phyloP scores from a whole-genome alignment of 2,329 filamentous ascomycete species.

The Colletotrichum navitas region DNA sequence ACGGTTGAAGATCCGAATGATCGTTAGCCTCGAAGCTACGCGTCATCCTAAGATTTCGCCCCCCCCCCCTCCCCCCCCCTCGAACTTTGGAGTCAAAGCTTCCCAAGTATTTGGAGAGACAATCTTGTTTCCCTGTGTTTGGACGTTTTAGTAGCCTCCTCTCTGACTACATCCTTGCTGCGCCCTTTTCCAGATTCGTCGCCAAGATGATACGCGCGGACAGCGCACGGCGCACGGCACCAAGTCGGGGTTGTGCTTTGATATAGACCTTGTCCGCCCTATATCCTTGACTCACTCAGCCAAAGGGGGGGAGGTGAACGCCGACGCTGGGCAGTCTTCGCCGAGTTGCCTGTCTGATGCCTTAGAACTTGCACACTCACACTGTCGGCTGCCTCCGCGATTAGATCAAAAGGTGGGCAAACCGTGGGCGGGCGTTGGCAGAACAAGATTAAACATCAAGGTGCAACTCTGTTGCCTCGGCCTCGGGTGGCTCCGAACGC shows the following conservation, averaged over 20 bases:
- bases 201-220: constrained; percentile 19
- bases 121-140: constrained; percentile 10
- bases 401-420: background rate
- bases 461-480: constrained; percentile 35
- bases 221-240: constrained; percentile 19
- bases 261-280: background rate
- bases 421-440: constrained; percentile 4
- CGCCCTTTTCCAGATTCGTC: background rate
- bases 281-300: constrained; percentile 10
- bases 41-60: constrained; percentile 28
- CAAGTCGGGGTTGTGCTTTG: constrained; percentile 23
- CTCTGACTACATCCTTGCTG: constrained; percentile 21
- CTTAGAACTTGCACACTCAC: background rate
- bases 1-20: background rate
- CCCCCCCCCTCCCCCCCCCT: background rate
- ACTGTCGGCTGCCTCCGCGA: constrained; percentile 28
- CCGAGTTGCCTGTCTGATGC: background rate
- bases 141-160: constrained; percentile 3
- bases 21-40: constrained; percentile 11
- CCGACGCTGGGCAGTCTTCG: background rate
- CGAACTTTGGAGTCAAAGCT: constrained; percentile 13
- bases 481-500: constrained; percentile 20
- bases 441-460: constrained; percentile 18
- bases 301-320: background rate
- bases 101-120: background rate